Base-by-base conservation (phyloP, 1,139 yeast species). In the Scheffersomyces insectosa region DNA sequence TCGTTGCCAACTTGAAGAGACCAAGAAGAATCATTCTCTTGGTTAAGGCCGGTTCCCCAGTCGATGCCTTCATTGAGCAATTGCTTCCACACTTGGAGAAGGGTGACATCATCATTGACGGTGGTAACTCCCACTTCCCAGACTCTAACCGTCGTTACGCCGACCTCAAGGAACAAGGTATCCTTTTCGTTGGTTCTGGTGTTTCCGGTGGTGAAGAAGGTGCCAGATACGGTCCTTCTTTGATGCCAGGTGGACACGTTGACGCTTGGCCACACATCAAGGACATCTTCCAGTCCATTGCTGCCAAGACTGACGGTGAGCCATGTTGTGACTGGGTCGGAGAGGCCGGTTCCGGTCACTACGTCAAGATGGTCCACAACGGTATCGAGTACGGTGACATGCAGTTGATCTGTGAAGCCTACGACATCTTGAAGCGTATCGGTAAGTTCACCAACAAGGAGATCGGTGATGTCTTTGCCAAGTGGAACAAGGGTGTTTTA, bases 291-390 rank as follows among this genome's bases (percentile, higher is more conserved):
- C 99, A 93, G 79, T 82, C 91, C 48, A 88, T 93, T 61, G 77
- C 98, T 46, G 99, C 99, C 65, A 89, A 93, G 79, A 72, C 96
- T 51, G 97, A 93, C 63, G 97, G 97, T 60, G 97, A 93, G 76
- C 97, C 99, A 66, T 93, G 99, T 78, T 93, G 99, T 77, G 99
- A 93, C 82, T 93, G 99, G 99, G 97, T 93, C 62, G 99, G 99
- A 64, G 96, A 91, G 60, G 96, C 95, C 47, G 99, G 99, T 72
- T 83, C 98, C 42, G 99, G 99, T 66, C 99, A 93, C 77, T 93
- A 87, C 77, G 98, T 93, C 68, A 93, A 93, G 82, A 93, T 93
- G 99, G 98, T 93, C 58, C 99, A 93, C 82, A 93, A 93, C 70
- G 99, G 99, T 87, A 93, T 93, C 63, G 99, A 93, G 76, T 93